Percentiles rank a stretch among this genome's conserved stretches.
These are phyloP conservation scores for Leucogyrophana mollusca DNA, from an alignment of 768 basidiomycete species.

Conservation along the genomic window DNA sequence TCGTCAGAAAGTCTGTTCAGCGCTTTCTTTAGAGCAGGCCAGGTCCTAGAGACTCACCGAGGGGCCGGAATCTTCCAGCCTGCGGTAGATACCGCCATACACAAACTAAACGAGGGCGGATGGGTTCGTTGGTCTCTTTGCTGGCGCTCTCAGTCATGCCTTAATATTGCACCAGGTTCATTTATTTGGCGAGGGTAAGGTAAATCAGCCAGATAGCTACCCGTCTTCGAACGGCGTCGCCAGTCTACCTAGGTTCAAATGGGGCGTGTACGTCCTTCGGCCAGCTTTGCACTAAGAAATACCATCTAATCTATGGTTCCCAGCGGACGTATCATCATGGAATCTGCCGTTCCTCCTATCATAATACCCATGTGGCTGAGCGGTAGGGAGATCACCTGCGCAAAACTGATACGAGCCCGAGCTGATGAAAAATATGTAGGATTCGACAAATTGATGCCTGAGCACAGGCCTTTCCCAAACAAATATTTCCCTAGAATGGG, in stretches of 20 bases:
- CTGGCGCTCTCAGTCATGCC: neutral
- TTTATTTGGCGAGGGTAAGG: slow-evolving; percentile 86
- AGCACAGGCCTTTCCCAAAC: slow-evolving; percentile 72
- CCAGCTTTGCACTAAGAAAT: slow-evolving; percentile 1
- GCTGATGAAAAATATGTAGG: slow-evolving; percentile 35
- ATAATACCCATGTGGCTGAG: slow-evolving; percentile 95
- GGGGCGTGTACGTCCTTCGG: slow-evolving; percentile 78
- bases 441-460: slow-evolving; percentile 91
- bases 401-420: neutral
- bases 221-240: slow-evolving; percentile 39
- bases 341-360: slow-evolving; percentile 58
- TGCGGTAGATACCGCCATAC: slow-evolving; percentile 80
- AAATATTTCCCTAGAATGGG: slow-evolving; percentile 68
- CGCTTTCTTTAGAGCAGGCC: slow-evolving; percentile 83
- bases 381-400: slow-evolving; percentile 39
- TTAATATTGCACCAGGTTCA: slow-evolving; percentile 63
- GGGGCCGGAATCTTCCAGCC: slow-evolving; percentile 89
- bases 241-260: slow-evolving; percentile 79
- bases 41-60: slow-evolving; percentile 89
- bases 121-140: slow-evolving; percentile 56
- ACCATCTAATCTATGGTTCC: neutral
- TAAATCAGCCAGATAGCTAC: slow-evolving; percentile 71
- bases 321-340: slow-evolving; percentile 85
- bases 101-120: slow-evolving; percentile 73
- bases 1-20: slow-evolving; percentile 67